These are phyloP conservation scores for Fragilariopsis cylindrus DNA, from an alignment of 108 stramenopile species.

Conservation along the genomic window DNA sequence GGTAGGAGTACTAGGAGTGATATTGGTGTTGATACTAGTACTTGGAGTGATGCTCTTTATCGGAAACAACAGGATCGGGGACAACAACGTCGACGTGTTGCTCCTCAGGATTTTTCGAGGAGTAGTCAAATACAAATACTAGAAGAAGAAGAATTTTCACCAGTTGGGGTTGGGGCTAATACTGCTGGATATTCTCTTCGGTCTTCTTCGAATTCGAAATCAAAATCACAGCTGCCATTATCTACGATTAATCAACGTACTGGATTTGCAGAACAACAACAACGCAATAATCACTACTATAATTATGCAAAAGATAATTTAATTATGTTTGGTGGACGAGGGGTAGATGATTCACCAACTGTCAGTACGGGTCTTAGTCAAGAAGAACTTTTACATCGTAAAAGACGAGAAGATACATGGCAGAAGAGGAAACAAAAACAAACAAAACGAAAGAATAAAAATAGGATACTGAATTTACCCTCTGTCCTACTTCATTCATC, in stretches of 20 bases:
- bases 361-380: conserved; percentile 30
- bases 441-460: not conserved
- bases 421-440: conserved; percentile 14
- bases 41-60: conserved; percentile 10
- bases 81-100: no score
- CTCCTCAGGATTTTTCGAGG: no score
- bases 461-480: conserved; percentile 24
- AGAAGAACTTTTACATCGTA: conserved; percentile 25
- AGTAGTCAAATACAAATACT: no score
- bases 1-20: no score
- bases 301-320: conserved; percentile 18
- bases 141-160: no score
- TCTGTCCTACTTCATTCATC: not conserved
- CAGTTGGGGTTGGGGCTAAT: no score
- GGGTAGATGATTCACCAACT: conserved; percentile 13
- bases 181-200: no score
- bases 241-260: not conserved
- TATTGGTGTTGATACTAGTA: not conserved
- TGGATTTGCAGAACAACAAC: not conserved
- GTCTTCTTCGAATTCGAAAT: no score
- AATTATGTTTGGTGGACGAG: conserved; percentile 24
- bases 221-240: not conserved
- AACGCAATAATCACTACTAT: not conserved
- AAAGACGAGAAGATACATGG: conserved; percentile 20
- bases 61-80: not conserved